phyloP scores from a whole-genome alignment of 1,284 basidiomycete genomes.

The Tilletia horrida region DNA sequence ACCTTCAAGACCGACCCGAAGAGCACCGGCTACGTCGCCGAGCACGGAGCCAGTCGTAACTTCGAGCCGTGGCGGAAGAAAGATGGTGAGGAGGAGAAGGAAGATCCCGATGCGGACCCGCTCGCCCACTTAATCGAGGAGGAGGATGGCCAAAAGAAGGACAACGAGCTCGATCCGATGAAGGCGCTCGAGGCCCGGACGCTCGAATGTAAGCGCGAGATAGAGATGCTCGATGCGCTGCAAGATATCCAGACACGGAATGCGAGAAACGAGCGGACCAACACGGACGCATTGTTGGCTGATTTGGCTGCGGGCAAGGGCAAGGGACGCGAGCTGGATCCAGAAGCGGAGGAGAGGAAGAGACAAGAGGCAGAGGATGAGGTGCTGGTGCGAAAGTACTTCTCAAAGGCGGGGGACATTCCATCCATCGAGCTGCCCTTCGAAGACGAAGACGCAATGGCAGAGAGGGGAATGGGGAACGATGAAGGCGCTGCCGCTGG shows the following conservation, averaged over 20 bases:
- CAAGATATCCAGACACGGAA: conserved; percentile 91
- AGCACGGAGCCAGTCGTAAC: conserved; percentile 51
- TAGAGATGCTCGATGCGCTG: conserved; percentile 94
- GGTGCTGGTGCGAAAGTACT: conserved; percentile 76
- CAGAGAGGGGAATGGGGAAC: conserved; percentile 20
- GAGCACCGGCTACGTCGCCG: conserved; percentile 58
- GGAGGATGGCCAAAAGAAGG: conserved; percentile 32
- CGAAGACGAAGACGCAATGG: conserved; percentile 25
- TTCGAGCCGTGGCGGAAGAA: conserved; percentile 50
- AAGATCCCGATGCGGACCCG: conserved; percentile 28
- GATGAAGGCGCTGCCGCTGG: conserved; percentile 39
- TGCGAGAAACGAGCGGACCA: conserved; percentile 74
- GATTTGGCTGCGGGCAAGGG: conserved; percentile 26
- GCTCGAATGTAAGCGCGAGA: conserved; percentile 87
- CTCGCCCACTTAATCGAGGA: conserved; percentile 28
- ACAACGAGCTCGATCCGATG: conserved; percentile 82
- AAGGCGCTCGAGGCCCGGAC: conserved; percentile 89
- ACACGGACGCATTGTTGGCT: conserved; percentile 44
- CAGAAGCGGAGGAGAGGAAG: conserved; percentile 27
- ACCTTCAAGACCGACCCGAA: conserved; percentile 99
- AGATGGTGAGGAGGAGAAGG: conserved; percentile 13
- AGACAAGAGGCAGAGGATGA: conserved; percentile 81
- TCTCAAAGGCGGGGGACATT: conserved; percentile 65
- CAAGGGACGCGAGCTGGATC: conserved; percentile 20
- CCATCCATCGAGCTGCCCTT: conserved; percentile 2